Conservation (phyloP, 2,329 filamentous ascomycete species). For the Calonectria multiphialidica region DNA sequence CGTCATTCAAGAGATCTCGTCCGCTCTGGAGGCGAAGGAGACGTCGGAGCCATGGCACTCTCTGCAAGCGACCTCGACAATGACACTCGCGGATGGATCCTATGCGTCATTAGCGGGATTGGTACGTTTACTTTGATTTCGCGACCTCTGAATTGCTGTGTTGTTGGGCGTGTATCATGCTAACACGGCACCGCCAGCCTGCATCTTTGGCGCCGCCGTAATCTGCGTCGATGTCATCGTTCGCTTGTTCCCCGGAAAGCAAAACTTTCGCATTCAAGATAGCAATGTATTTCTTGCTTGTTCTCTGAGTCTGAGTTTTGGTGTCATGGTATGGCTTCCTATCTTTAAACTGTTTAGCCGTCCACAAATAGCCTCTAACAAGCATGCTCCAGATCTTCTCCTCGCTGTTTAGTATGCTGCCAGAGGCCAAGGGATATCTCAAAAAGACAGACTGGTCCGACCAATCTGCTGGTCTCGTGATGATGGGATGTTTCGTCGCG, state of each 20-base stretch:
- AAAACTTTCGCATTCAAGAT: constrained; percentile 87
- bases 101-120: constrained; percentile 85
- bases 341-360: background rate
- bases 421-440: constrained; percentile 85
- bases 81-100: constrained; percentile 93
- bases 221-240: constrained; percentile 89
- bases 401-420: constrained; percentile 92
- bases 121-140: constrained; percentile 57
- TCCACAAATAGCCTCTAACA: constrained; percentile 22
- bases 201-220: constrained; percentile 81
- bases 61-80: constrained; percentile 67
- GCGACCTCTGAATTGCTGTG: background rate
- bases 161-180: background rate
- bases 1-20: background rate
- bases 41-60: constrained; percentile 52
- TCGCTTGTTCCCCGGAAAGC: constrained; percentile 77
- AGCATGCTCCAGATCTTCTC: constrained; percentile 80
- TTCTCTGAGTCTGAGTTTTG: constrained; percentile 92
- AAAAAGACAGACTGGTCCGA: constrained; percentile 75
- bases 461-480: constrained; percentile 74
- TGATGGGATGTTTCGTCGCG: constrained; percentile 77
- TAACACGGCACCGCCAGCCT: constrained; percentile 54
- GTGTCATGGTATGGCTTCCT: constrained; percentile 82
- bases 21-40: constrained; percentile 18
- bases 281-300: constrained; percentile 89